These are phyloP conservation scores for Oenanthe javanica DNA, from an alignment of 140 eudicot species.

Conservation along the genomic window DNA sequence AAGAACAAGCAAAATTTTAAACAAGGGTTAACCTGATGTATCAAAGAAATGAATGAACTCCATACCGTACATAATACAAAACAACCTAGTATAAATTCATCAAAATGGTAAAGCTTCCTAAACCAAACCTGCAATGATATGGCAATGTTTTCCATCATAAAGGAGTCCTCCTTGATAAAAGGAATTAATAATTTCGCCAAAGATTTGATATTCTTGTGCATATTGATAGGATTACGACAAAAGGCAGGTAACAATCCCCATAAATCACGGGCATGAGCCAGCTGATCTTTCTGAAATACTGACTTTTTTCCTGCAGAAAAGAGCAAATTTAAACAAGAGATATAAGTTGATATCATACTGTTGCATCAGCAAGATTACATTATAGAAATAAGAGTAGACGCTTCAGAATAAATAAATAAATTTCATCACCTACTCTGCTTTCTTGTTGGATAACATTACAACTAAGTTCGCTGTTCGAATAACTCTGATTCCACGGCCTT, in stretches of 20 bases:
- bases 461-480: background rate
- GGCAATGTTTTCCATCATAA: slow-evolving; percentile 56
- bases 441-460: background rate
- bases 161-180: slow-evolving; percentile 53
- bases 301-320: slow-evolving; percentile 68
- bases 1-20: background rate
- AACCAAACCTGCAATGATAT: slow-evolving; percentile 54
- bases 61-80: background rate
- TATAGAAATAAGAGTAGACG: background rate
- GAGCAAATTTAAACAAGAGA: background rate
- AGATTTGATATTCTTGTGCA: slow-evolving; percentile 37
- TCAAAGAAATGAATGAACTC: background rate
- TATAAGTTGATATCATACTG: background rate
- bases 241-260: slow-evolving; percentile 86
- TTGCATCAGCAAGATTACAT: background rate
- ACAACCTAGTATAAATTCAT: background rate
- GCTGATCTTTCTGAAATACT: slow-evolving; percentile 55
- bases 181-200: slow-evolving; percentile 48
- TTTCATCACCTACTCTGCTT: background rate
- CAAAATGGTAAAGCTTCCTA: background rate
- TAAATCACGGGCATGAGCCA: slow-evolving; percentile 57
- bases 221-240: slow-evolving; percentile 64
- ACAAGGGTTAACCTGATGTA: background rate
- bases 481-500: background rate
- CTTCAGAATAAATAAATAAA: background rate